A percentile compares a stretch with the other conserved stretches of the same genome.
These are phyloP conservation scores for Alternaria rosae DNA, from an alignment of 2,329 filamentous ascomycete genomes.

Conservation along the genomic window DNA sequence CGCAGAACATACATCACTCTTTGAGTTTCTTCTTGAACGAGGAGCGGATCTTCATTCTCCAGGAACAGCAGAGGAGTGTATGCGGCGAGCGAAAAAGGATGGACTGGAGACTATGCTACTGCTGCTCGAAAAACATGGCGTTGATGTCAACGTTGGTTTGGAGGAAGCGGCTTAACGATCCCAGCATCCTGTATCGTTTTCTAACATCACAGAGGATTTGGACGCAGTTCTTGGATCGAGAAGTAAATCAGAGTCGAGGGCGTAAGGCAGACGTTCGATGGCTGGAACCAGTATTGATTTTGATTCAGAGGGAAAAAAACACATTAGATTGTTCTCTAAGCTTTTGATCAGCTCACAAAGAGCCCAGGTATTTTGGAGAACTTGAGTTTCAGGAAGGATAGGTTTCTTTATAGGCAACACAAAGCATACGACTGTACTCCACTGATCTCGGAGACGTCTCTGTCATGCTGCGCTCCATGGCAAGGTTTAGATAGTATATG, in stretches of 20 bases:
- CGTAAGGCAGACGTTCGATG: too few species aligned
- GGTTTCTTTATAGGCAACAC: not conserved
- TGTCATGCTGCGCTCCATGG: rapidly evolving
- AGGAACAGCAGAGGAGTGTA: not conserved
- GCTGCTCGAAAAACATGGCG: not conserved
- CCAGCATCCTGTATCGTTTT: too few species aligned
- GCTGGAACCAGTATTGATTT: too few species aligned
- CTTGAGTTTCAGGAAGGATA: not conserved
- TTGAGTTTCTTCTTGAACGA: not conserved
- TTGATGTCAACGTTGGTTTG: not conserved
- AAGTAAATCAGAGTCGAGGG: too few species aligned
- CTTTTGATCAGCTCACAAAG: not conserved
- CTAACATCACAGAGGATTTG: too few species aligned
- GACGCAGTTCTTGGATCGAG: too few species aligned
- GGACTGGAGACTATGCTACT: not conserved
- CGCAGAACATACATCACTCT: not conserved
- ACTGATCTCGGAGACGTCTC: too few species aligned
- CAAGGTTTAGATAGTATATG: not conserved
- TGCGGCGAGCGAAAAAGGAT: not conserved
- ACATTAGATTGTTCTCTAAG: too few species aligned
- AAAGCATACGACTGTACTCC: too few species aligned
- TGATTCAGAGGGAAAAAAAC: too few species aligned
- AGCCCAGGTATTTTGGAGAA: not conserved
- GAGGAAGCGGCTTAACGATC: not conserved
- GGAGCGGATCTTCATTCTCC: not conserved